phyloP scores from a whole-genome alignment of 768 basidiomycete genomes.

The Hypsizygus marmoreus region DNA sequence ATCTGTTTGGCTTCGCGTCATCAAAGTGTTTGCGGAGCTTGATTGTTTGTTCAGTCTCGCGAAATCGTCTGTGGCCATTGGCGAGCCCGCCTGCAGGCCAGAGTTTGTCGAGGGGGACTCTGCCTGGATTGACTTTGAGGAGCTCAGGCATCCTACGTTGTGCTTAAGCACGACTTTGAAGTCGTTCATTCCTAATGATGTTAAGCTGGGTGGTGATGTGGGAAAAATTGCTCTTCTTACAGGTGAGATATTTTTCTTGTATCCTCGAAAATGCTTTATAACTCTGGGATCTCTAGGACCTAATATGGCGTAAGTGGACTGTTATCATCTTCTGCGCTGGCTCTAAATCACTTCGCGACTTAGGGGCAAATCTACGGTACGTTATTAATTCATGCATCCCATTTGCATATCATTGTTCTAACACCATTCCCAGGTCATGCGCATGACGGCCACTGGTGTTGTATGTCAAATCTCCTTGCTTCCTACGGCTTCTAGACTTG shows the following conservation, averaged over 20 bases:
- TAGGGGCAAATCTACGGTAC: conserved; percentile 78
- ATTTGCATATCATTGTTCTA: conserved; percentile 26
- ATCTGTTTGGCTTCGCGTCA: conserved; percentile 76
- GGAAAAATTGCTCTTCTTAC: conserved; percentile 85
- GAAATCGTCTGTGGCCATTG: conserved; percentile 85
- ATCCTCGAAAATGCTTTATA: not conserved
- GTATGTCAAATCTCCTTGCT: conserved; percentile 49
- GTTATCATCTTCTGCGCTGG: not conserved
- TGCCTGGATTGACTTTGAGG: conserved; percentile 85
- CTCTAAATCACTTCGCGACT: conserved; percentile 10
- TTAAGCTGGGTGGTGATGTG: conserved; percentile 77
- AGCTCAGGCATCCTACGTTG: conserved; percentile 87
- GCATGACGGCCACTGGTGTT: conserved; percentile 95
- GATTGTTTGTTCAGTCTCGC: conserved; percentile 94
- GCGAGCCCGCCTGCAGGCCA: conserved; percentile 93
- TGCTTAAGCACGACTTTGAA: conserved; percentile 60
- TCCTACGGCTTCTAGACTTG: too few species aligned
- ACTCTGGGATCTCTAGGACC: conserved; percentile 51
- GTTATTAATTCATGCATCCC: conserved; percentile 8
- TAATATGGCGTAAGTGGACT: conserved; percentile 76
- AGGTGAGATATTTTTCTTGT: conserved; percentile 46
- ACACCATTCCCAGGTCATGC: too few species aligned
- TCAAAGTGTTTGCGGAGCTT: conserved; percentile 89
- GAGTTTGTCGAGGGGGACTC: conserved; percentile 79
- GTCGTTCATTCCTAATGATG: conserved; percentile 92